Evolutionary conservation across 768 basidiomycete genomes (phyloP).

Genomic region (Suillus subalutaceus): DNA sequence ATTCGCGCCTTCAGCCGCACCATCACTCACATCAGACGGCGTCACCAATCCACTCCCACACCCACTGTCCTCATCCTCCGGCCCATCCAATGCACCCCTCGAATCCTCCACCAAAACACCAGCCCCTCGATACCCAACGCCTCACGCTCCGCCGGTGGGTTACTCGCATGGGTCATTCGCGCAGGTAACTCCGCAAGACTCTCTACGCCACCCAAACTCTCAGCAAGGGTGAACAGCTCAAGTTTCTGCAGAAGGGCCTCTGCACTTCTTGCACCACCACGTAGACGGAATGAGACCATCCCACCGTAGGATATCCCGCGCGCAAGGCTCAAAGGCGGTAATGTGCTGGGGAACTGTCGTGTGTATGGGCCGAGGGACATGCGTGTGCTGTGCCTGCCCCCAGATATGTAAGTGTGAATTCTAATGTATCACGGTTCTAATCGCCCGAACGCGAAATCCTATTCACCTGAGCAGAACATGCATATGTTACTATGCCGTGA

Average conservation of each 20-base stretch:
- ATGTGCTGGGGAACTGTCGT: conserved; percentile 55
- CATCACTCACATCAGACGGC: neutral
- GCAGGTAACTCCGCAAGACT: conserved; percentile 86
- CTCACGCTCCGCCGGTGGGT: conserved; percentile 68
- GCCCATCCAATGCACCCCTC: conserved; percentile 50
- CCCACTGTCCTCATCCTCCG: conserved; percentile 43
- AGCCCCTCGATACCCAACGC: conserved; percentile 78
- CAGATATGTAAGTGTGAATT: conserved; percentile 74
- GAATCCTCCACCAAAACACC: conserved; percentile 55
- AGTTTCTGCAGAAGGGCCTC: conserved; percentile 68
- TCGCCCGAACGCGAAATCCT: conserved; percentile 90
- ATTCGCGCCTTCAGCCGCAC: no score
- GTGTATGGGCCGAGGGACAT: conserved; percentile 76
- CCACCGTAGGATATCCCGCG: conserved; percentile 69
- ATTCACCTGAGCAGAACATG: no score
- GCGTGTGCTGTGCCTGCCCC: conserved; percentile 75
- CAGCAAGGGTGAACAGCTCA: conserved; percentile 79
- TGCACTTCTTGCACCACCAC: conserved; percentile 54
- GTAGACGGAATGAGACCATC: conserved; percentile 78
- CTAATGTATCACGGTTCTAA: conserved; percentile 83
- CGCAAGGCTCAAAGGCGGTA: conserved; percentile 33
- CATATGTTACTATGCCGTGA: no score
- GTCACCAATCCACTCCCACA: neutral
- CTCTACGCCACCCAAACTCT: conserved; percentile 92
- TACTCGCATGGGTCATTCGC: conserved; percentile 85